phyloP scores from a whole-genome alignment of 2,329 filamentous ascomycete genomes.

The Stemphylium beticola region DNA sequence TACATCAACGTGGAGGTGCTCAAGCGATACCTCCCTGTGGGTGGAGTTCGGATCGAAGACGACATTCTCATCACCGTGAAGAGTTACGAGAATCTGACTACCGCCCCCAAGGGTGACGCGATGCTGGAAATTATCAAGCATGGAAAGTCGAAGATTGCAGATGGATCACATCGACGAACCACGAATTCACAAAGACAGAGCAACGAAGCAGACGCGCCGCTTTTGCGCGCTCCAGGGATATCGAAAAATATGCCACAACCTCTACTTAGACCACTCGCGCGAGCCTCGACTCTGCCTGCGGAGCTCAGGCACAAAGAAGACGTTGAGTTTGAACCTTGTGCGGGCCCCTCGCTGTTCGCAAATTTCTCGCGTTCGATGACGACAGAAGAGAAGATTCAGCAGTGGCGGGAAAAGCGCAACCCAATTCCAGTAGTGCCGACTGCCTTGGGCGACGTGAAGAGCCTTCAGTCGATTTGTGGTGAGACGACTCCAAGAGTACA shows the following conservation, averaged over 20 bases:
- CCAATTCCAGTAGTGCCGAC: background rate
- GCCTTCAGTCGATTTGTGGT: constrained; percentile 27
- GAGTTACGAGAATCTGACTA: constrained; percentile 75
- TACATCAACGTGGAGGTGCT: constrained; percentile 79
- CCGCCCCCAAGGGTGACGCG: constrained; percentile 71
- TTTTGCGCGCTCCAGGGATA: constrained; percentile 38
- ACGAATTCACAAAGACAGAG: background rate
- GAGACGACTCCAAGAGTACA: constrained; percentile 6
- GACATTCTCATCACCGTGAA: constrained; percentile 74
- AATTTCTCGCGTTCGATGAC: constrained; percentile 34
- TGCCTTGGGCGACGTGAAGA: background rate
- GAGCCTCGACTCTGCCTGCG: constrained; percentile 32
- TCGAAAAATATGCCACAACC: constrained; percentile 17
- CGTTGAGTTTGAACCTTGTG: constrained; percentile 26
- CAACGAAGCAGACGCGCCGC: constrained; percentile 11
- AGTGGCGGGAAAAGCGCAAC: constrained; percentile 20
- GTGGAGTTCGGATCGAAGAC: constrained; percentile 75
- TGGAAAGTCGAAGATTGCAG: constrained; percentile 13
- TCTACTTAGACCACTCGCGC: constrained; percentile 20
- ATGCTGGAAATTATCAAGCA: constrained; percentile 62
- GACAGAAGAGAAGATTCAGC: constrained; percentile 28
- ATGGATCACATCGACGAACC: background rate
- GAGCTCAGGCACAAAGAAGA: constrained; percentile 7
- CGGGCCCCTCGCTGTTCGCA: constrained; percentile 28
- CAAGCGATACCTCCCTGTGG: constrained; percentile 81